Evolutionary conservation across 768 basidiomycete species (phyloP).

Genomic region (Boletellus ananas): DNA sequence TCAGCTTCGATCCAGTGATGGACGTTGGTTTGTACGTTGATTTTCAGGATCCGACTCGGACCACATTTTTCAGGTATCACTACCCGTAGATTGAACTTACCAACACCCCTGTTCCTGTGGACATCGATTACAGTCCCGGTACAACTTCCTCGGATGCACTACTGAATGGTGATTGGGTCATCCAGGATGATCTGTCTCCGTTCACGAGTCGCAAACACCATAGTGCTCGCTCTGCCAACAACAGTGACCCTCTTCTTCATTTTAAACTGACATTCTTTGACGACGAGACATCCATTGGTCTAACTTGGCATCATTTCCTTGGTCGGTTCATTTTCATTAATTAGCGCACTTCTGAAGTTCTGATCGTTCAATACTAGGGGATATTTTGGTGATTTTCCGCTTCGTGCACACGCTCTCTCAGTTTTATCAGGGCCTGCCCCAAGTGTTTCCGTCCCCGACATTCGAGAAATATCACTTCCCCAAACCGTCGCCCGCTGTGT

Average conservation of each 20-base stretch:
- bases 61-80: not conserved
- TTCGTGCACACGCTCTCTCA: conserved; percentile 31
- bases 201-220: conserved; percentile 16
- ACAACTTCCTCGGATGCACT: conserved; percentile 6
- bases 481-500: conserved; percentile 9
- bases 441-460: conserved; percentile 14
- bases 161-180: conserved; percentile 24
- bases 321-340: conserved; percentile 14
- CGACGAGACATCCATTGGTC: conserved; percentile 27
- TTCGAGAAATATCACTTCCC: conserved; percentile 26
- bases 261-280: conserved; percentile 27
- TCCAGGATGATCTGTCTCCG: conserved; percentile 21
- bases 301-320: conserved; percentile 35
- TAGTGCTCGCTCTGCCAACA: conserved; percentile 15
- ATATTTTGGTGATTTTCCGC: conserved; percentile 23
- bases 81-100: conserved; percentile 21
- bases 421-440: conserved; percentile 23
- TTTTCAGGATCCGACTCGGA: not conserved
- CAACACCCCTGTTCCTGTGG: conserved; percentile 14
- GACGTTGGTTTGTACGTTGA: conserved; percentile 20
- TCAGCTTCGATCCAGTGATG: conserved; percentile 11
- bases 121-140: conserved; percentile 10
- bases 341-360: not conserved
- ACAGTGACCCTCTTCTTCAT: conserved; percentile 19
- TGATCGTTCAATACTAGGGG: conserved; percentile 21